Conservation (phyloP, 2,329 filamentous ascomycete genomes). For the Diplodia seriata region DNA sequence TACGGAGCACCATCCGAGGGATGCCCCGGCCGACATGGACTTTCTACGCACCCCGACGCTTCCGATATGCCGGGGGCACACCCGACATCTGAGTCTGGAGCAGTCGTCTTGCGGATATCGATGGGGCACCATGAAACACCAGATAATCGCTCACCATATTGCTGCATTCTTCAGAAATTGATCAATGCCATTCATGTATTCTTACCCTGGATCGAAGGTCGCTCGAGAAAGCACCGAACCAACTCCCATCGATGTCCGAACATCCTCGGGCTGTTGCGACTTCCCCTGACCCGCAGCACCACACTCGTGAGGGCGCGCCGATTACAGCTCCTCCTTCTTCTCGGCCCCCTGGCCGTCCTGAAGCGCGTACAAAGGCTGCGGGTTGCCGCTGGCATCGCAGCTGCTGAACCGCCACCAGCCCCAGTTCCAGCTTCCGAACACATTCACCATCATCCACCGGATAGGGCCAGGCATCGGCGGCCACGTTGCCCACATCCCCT, state of each 20-base stretch:
- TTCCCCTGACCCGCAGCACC: slow-evolving; percentile 18
- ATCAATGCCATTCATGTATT: slow-evolving; percentile 27
- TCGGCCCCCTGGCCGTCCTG: slow-evolving; percentile 13
- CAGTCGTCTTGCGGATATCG: neutral
- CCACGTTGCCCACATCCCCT: slow-evolving; percentile 67
- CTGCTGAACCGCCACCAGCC: slow-evolving; percentile 71
- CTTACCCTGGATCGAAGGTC: slow-evolving; percentile 1
- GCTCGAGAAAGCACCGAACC: slow-evolving; percentile 25
- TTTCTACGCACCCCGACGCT: neutral
- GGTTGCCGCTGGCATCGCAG: slow-evolving; percentile 62
- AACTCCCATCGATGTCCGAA: slow-evolving; percentile 31
- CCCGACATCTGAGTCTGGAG: slow-evolving; percentile 11
- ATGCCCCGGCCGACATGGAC: neutral
- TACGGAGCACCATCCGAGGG: neutral
- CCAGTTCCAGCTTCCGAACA: slow-evolving; percentile 63
- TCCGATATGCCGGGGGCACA: slow-evolving; percentile 3
- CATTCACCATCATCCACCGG: slow-evolving; percentile 65
- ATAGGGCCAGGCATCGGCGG: slow-evolving; percentile 68
- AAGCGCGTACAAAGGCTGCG: slow-evolving; percentile 61
- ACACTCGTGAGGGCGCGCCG: neutral
- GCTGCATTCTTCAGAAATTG: slow-evolving; percentile 12
- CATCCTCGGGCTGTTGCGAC: neutral
- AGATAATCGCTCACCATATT: slow-evolving; percentile 22
- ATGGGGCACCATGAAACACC: slow-evolving; percentile 26
- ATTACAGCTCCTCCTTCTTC: slow-evolving; percentile 21